Evolutionary conservation across 768 basidiomycete genomes (phyloP).

Genomic region (Trametes maxima): DNA sequence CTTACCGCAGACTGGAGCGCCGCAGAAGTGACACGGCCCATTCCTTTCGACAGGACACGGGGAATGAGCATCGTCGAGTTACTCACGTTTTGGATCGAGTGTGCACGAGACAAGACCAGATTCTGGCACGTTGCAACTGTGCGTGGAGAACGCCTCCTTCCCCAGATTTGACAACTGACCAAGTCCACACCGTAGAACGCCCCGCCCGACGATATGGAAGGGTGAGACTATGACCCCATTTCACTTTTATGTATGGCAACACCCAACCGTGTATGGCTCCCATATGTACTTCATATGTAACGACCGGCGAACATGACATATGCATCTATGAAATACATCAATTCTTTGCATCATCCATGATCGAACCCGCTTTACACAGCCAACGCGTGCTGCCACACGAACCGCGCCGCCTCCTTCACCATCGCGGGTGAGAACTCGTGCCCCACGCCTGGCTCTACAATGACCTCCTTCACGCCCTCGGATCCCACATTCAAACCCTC

Average conservation of each 20-base stretch:
- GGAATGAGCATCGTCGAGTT: conserved; percentile 14
- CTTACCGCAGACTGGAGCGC: conserved; percentile 6
- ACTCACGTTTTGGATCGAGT: conserved; percentile 17
- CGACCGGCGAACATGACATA: too few relatives aligned
- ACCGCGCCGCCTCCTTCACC: conserved; percentile 49
- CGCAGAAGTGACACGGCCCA: background rate
- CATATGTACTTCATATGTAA: too few relatives aligned
- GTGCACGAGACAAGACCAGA: background rate
- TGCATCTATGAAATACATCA: background rate
- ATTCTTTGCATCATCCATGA: background rate
- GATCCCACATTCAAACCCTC: conserved; percentile 53
- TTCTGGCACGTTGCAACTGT: conserved; percentile 13
- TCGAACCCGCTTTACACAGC: background rate
- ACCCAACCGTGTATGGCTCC: too few relatives aligned
- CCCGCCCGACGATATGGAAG: too few relatives aligned
- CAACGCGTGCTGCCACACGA: conserved; percentile 31
- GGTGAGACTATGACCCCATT: too few relatives aligned
- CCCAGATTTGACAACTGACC: background rate
- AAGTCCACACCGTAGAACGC: background rate
- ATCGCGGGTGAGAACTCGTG: conserved; percentile 67
- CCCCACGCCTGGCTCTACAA: conserved; percentile 56
- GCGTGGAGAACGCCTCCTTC: background rate
- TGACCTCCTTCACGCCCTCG: conserved; percentile 56
- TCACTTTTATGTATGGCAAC: too few relatives aligned
- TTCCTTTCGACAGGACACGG: conserved; percentile 9